Evolutionary conservation across 1,284 basidiomycete species (phyloP).

Genomic region (Leccinum griseonigrum): DNA sequence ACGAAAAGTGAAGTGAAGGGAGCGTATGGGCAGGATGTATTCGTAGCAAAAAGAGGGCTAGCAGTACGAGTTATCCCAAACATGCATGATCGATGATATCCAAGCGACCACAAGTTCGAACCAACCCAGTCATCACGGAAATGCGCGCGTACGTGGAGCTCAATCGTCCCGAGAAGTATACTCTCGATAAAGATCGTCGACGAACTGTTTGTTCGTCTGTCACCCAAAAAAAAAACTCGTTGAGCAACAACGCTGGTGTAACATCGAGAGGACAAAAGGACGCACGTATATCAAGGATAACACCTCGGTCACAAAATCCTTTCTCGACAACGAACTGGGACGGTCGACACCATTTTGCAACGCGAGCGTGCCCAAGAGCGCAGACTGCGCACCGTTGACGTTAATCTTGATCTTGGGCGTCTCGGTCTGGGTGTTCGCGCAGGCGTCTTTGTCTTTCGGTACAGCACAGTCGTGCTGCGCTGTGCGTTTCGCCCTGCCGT

Average conservation of each 20-base stretch:
- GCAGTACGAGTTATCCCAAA: conserved; percentile 13
- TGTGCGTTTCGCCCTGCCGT: conserved; percentile 23
- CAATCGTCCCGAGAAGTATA: conserved; percentile 37
- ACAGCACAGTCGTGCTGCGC: conserved; percentile 5
- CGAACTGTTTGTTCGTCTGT: conserved; percentile 51
- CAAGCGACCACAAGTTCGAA: not conserved
- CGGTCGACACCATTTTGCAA: conserved; percentile 17
- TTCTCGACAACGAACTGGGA: conserved; percentile 41
- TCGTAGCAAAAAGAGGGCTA: conserved; percentile 16
- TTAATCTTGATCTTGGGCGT: conserved; percentile 19
- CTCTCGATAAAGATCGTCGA: conserved; percentile 48
- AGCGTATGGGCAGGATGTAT: conserved; percentile 11
- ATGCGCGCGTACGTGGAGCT: not conserved
- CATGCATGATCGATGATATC: conserved; percentile 4
- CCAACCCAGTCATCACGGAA: not conserved
- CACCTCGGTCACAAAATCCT: conserved; percentile 66
- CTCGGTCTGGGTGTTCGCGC: not conserved
- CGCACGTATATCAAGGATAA: conserved; percentile 69
- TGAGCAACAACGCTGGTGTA: conserved; percentile 1
- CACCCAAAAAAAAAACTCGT: not conserved
- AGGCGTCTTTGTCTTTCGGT: conserved; percentile 16
- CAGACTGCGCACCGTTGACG: conserved; percentile 27
- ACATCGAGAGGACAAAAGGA: conserved; percentile 12
- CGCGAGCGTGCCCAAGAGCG: conserved; percentile 31
- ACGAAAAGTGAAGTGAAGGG: not conserved